These are phyloP conservation scores for Calonectria honghensis DNA, from an alignment of 2,329 filamentous ascomycete genomes.

Conservation along the genomic window DNA sequence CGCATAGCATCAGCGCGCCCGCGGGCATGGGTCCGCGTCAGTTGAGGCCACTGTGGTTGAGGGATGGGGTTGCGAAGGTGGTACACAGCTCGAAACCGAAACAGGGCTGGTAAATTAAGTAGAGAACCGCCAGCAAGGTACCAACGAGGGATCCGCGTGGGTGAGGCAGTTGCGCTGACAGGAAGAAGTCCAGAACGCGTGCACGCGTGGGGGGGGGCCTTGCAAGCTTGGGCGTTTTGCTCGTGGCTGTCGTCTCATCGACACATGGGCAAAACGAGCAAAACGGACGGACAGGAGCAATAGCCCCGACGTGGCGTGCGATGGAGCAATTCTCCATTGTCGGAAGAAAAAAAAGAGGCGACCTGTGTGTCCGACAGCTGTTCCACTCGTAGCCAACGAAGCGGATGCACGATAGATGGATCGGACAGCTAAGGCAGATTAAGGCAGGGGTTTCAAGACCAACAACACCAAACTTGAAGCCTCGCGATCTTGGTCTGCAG, in stretches of 20 bases:
- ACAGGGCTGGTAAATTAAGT: slow-evolving; percentile 23
- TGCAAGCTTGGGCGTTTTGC: slow-evolving; percentile 11
- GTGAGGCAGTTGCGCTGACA: slow-evolving; percentile 23
- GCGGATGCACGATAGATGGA: slow-evolving; percentile 35
- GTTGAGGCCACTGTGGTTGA: neutral
- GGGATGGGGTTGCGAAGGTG: neutral
- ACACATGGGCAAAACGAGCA: neutral
- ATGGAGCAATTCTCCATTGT: too few relatives aligned
- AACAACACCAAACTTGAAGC: slow-evolving; percentile 4
- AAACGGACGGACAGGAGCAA: neutral
- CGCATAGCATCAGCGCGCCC: slow-evolving; percentile 16
- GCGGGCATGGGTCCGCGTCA: slow-evolving; percentile 19
- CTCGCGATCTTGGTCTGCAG: slow-evolving; percentile 19
- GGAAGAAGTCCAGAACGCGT: slow-evolving; percentile 20
- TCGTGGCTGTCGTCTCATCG: neutral
- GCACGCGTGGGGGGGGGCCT: neutral
- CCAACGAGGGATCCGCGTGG: slow-evolving; percentile 26
- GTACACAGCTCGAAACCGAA: neutral
- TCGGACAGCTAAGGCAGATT: slow-evolving; percentile 39
- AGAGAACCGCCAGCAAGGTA: neutral
- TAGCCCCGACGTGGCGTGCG: too few relatives aligned
- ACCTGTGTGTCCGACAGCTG: slow-evolving; percentile 2
- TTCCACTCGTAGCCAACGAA: slow-evolving; percentile 6
- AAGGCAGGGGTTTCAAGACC: slow-evolving; percentile 22
- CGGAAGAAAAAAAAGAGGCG: neutral